These are phyloP conservation scores for Tephrocybe sp. DNA, from an alignment of 768 basidiomycete genomes.

Conservation along the genomic window DNA sequence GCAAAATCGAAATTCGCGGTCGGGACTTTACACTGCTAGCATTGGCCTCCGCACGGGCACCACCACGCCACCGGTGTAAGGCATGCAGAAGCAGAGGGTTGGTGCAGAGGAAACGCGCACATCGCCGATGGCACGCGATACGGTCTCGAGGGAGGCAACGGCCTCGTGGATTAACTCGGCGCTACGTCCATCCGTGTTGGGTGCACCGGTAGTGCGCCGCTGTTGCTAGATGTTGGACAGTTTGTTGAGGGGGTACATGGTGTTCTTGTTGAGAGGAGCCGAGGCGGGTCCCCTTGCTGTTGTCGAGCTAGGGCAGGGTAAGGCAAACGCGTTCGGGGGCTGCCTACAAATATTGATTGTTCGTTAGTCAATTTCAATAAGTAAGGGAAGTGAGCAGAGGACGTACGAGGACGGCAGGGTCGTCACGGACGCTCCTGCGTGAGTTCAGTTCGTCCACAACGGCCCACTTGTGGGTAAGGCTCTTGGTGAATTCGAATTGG, in stretches of 20 bases:
- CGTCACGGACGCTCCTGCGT: conserved; percentile 71
- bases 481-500: conserved; percentile 78
- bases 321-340: conserved; percentile 14
- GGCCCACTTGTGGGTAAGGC: conserved; percentile 88
- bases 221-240: conserved; percentile 13
- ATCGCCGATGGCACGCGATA: conserved; percentile 55
- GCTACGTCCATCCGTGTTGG: conserved; percentile 22
- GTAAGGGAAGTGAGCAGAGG: conserved; percentile 10
- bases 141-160: conserved; percentile 71
- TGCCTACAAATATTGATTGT: conserved; percentile 3
- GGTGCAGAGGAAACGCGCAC: conserved; percentile 49
- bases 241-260: not conserved
- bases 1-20: conserved; percentile 82
- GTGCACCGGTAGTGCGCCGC: conserved; percentile 22
- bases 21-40: conserved; percentile 60
- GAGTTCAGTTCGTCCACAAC: conserved; percentile 69
- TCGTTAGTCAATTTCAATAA: not conserved
- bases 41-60: conserved; percentile 5
- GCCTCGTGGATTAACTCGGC: conserved; percentile 65
- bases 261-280: not conserved
- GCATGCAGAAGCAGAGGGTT: too few relatives aligned
- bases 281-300: not conserved
- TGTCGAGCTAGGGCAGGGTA: conserved; percentile 16
- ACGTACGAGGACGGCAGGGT: conserved; percentile 72
- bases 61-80: not conserved